phyloP scores from a whole-genome alignment of 306 rosid species.

The Citrullus amarus region DNA sequence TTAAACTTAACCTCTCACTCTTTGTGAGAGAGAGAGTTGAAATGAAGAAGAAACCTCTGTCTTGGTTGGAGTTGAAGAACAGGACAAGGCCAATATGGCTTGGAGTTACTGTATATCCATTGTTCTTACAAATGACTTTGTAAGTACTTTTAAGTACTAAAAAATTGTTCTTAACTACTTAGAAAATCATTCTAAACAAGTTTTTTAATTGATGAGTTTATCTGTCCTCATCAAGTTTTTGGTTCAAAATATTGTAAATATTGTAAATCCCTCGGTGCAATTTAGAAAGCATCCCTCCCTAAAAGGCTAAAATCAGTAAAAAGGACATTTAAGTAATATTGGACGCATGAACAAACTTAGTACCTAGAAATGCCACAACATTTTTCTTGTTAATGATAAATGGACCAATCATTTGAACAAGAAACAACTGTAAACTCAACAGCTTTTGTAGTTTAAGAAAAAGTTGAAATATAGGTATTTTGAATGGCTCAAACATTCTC shows the following conservation, averaged over 20 bases:
- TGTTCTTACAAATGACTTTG: neutral
- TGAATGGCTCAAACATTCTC: neutral
- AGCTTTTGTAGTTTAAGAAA: neutral
- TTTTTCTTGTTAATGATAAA: neutral
- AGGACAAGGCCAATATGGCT: neutral
- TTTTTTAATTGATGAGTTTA: too few relatives aligned
- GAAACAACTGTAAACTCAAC: neutral
- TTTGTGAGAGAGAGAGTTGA: neutral
- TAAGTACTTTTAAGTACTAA: neutral
- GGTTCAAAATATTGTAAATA: too few relatives aligned
- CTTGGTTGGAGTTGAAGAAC: neutral
- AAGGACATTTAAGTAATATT: neutral
- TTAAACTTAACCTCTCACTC: neutral
- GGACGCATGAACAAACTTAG: neutral
- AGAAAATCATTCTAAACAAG: too few relatives aligned
- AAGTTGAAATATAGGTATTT: too few relatives aligned
- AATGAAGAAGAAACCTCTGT: neutral
- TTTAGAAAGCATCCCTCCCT: too few relatives aligned
- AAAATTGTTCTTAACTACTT: too few relatives aligned
- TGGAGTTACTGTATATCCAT: neutral
- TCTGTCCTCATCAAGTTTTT: too few relatives aligned
- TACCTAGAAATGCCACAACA: neutral
- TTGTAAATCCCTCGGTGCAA: too few relatives aligned
- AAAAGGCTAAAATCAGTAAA: too few relatives aligned
- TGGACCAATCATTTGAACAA: neutral